Percentiles rank a stretch among this genome's conserved stretches.
These are phyloP conservation scores for Glycine soja DNA, from an alignment of 306 rosid species.

Conservation along the genomic window DNA sequence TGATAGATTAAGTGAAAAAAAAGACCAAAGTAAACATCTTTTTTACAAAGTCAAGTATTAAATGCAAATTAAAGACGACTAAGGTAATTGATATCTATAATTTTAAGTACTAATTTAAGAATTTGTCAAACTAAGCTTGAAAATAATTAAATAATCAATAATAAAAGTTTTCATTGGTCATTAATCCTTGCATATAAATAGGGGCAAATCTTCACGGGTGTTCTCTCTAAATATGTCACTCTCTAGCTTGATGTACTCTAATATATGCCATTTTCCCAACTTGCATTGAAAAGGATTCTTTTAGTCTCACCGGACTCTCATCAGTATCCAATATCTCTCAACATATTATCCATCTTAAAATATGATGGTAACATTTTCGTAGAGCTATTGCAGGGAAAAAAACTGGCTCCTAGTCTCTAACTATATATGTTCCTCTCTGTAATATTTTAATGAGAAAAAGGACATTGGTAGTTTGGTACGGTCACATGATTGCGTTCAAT, in stretches of 20 bases:
- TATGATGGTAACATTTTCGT: neutral
- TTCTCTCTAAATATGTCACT: neutral
- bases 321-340: neutral
- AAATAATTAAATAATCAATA: neutral
- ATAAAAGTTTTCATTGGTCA: neutral
- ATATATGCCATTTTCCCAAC: neutral
- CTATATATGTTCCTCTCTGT: neutral
- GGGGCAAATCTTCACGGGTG: neutral
- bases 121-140: neutral
- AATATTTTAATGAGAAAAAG: neutral
- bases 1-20: neutral
- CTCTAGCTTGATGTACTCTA: neutral
- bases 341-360: neutral
- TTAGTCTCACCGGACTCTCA: neutral
- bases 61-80: neutral
- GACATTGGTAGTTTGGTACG: neutral
- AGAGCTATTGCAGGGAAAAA: neutral
- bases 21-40: neutral
- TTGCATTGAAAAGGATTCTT: neutral
- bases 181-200: neutral
- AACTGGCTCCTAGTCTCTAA: neutral
- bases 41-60: neutral
- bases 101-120: neutral
- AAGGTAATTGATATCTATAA: neutral
- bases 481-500: constrained; percentile 8